Conservation (phyloP, 306 rosid genomes). For the Glycine latifolia region DNA sequence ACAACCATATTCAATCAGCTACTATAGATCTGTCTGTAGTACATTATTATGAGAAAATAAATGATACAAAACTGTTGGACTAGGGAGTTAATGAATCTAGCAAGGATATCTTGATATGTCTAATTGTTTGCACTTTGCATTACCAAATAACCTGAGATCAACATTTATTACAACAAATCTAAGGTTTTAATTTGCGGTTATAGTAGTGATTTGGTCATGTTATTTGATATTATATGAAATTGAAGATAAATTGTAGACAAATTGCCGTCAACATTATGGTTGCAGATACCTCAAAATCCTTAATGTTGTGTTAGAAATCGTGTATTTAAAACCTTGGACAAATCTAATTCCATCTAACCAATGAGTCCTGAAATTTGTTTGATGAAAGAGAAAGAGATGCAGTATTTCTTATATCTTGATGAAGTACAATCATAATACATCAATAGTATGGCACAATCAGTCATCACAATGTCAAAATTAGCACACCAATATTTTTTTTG, state of each 20-base stretch:
- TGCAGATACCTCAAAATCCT: neutral
- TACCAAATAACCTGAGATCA: constrained; percentile 39
- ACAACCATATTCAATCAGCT: constrained; percentile 43
- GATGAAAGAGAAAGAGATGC: constrained; percentile 45
- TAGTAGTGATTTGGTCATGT: no score
- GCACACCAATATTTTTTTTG: constrained; percentile 53
- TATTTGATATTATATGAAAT: neutral
- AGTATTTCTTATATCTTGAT: constrained; percentile 44
- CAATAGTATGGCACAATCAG: constrained; percentile 49
- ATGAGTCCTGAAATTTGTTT: constrained; percentile 41
- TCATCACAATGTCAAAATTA: constrained; percentile 56
- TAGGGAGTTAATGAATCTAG: constrained; percentile 27
- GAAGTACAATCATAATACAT: constrained; percentile 49
- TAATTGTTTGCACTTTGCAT: constrained; percentile 25
- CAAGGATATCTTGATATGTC: constrained; percentile 14
- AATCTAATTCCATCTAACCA: no score
- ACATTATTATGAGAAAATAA: constrained; percentile 1
- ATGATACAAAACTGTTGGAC: constrained; percentile 25
- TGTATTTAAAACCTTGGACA: no score
- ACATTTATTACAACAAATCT: constrained; percentile 35
- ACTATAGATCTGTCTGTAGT: constrained; percentile 27
- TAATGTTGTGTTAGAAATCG: neutral
- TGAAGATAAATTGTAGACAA: neutral
- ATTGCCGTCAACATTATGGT: neutral
- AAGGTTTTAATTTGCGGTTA: neutral